Base-by-base conservation (phyloP, 2,329 filamentous ascomycete genomes). In the Diaporthe batatas region DNA sequence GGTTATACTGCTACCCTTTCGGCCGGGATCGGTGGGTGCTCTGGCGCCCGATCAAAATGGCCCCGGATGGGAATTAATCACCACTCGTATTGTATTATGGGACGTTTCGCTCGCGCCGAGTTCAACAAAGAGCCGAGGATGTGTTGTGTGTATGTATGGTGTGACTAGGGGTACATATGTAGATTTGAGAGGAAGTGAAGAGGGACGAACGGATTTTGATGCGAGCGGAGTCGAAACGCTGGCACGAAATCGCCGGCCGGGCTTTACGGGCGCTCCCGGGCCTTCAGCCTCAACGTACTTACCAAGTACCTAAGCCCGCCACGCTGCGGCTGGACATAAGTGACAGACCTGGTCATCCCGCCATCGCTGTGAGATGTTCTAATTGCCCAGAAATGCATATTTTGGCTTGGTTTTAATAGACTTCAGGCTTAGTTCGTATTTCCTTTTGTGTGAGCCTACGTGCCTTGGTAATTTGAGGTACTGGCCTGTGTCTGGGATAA, bases 181-280 rank as follows among this genome's bases (percentile, higher is more conserved):
- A 5, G 7, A 10, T 32, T 6, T 18, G 44, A 51, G 11, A 14
- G 21, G 21, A 65, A 42, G 58, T 47, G 23, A 44, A 18, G 29
- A 0, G 57, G 29, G 23, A 14, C 14, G 39, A 64, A 29, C 44
- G 62, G 62, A 65, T 51, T 51, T 36, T 29, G 29, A 64, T 51
- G 62, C 44, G 44, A 36, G 62, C 62, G 62, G 62, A 51, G 29
- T 29, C 16, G 6, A 42, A 16, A 36, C 21, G 44, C 34, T 21
- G 29, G 21, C 29, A 3, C 21, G 7, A 65, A 51, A 39, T 65
- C 29, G 21, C 62, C 62, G 62, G 29, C 44, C 62, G 62, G 62
- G 62, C 29, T 65, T 65, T 65, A 51, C 44, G 44, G 62, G n/a
- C 44, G 11, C 3, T 39, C 44, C 44, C 62, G 44, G 44, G 7